Evolutionary conservation across 2,329 filamentous ascomycete genomes (phyloP), one percentile per base, ranked within the genome.

Genomic region (Talaromyces sp.): DNA sequence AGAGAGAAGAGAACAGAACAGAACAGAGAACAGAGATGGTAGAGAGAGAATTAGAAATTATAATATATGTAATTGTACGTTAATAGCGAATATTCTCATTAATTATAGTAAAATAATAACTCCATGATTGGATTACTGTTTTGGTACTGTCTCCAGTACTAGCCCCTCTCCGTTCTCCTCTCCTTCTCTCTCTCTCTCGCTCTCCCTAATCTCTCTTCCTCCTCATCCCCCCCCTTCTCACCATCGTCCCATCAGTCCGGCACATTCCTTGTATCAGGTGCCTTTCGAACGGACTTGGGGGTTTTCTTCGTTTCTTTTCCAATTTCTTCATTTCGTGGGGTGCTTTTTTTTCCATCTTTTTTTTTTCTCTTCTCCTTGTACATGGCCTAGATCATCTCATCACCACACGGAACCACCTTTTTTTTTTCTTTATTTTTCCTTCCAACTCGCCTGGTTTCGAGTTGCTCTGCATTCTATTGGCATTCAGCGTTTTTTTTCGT

Each of bases 321-420:
- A 56, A 64, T 63, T 61, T 59, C 55, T 56, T 55, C 47, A 64
- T 17, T 40, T 24, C 17, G 24, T 39, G 32, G 37, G 37, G 54
- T 57, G 65, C 65, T 60, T 63, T 66, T 65, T 68, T 63, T 63
- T 65, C 64, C 65, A 57, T 64, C 63, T 61, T 59, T 55, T 55
- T 55, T 47, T 65, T 32, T 44, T 33, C 4, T 6, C 30, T 33
- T 19, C 32, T 17, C 16, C 58, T 62, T 66, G 64, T 70, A 70
- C 59, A 70, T 72, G 66, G 41, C 66, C 63, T 65, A 60, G 60
- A 36, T 49, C 33, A 19, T 30, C 61, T 54, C 56, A 55, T 55
- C 60, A 51, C 66, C 65, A 65, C 64, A 56, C 43, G 58, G 58
- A 52, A 61, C 57, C 61, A 62, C 63, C 56, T 70, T 63, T 58